Percentiles rank a stretch among this genome's conserved stretches.
These are phyloP conservation scores for Xylaria sp. DNA, from an alignment of 2,329 filamentous ascomycete species.

Conservation along the genomic window DNA sequence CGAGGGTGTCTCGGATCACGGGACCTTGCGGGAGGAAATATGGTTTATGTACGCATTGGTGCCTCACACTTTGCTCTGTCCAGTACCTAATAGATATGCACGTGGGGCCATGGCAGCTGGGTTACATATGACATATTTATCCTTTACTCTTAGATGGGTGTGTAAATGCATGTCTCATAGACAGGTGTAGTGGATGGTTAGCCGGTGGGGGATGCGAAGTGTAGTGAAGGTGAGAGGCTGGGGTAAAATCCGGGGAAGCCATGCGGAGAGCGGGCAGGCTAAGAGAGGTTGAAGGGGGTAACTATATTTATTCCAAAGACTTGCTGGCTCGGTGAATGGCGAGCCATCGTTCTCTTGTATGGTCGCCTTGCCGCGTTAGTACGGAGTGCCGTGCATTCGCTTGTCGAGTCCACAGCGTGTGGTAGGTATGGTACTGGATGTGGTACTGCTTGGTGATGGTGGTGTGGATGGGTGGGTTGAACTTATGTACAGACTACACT, in stretches of 20 bases:
- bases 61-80: background rate
- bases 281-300: background rate
- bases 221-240: background rate
- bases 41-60: background rate
- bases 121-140: background rate
- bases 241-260: conserved; percentile 3
- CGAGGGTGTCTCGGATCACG: conserved; percentile 20
- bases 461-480: conserved; percentile 39
- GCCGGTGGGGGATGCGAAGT: background rate
- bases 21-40: background rate
- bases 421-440: conserved; percentile 13
- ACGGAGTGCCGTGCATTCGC: conserved; percentile 26
- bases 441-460: conserved; percentile 3
- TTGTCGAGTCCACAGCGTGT: conserved; percentile 18
- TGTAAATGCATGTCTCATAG: conserved; percentile 1
- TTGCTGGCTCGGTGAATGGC: conserved; percentile 1
- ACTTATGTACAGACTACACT: conserved; percentile 10
- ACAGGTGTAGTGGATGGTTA: background rate
- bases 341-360: conserved; percentile 8
- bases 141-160: background rate
- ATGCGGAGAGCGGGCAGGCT: conserved; percentile 9
- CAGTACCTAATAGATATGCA: background rate
- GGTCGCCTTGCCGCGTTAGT: conserved; percentile 17
- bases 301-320: conserved; percentile 8
- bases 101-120: background rate